phyloP scores from a whole-genome alignment of 2,329 filamentous ascomycete genomes.

The Teratosphaeria destructans region DNA sequence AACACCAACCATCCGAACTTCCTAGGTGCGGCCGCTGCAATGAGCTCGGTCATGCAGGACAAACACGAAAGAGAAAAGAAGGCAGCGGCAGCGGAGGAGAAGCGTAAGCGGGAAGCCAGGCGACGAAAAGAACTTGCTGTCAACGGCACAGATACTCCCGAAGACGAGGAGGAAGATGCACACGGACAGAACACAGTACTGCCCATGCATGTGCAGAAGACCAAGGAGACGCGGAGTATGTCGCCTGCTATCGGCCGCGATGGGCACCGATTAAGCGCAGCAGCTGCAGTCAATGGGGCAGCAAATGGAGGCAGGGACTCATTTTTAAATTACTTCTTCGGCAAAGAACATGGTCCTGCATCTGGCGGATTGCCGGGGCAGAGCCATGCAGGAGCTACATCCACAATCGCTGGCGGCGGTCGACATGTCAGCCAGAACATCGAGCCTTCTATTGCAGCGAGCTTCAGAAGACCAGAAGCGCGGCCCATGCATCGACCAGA shows the following conservation, averaged over 20 bases:
- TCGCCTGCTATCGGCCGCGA: constrained; percentile 61
- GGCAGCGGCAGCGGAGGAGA: constrained; percentile 67
- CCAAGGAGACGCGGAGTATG: constrained; percentile 61
- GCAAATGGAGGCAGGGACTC: constrained; percentile 62
- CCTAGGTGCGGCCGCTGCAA: constrained; percentile 87
- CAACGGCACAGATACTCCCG: constrained; percentile 62
- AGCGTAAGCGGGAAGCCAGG: constrained; percentile 72
- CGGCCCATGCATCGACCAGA: constrained; percentile 14
- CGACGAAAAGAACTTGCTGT: constrained; percentile 65
- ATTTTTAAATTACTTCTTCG: constrained; percentile 97
- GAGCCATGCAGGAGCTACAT: constrained; percentile 29
- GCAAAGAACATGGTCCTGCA: constrained; percentile 65
- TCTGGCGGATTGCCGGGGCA: constrained; percentile 24
- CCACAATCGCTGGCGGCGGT: constrained; percentile 37
- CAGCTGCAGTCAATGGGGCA: background rate
- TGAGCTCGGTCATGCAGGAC: constrained; percentile 90
- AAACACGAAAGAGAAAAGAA: constrained; percentile 93
- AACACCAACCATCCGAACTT: constrained; percentile 99
- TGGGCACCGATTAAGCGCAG: constrained; percentile 27
- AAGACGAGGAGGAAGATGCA: constrained; percentile 50
- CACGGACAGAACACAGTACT: constrained; percentile 36
- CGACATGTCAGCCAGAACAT: constrained; percentile 63
- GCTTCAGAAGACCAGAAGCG: constrained; percentile 59
- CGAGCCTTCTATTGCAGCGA: constrained; percentile 75
- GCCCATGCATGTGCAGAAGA: constrained; percentile 33